phyloP scores from a whole-genome alignment of 306 rosid genomes.

The Inga oerstediana region DNA sequence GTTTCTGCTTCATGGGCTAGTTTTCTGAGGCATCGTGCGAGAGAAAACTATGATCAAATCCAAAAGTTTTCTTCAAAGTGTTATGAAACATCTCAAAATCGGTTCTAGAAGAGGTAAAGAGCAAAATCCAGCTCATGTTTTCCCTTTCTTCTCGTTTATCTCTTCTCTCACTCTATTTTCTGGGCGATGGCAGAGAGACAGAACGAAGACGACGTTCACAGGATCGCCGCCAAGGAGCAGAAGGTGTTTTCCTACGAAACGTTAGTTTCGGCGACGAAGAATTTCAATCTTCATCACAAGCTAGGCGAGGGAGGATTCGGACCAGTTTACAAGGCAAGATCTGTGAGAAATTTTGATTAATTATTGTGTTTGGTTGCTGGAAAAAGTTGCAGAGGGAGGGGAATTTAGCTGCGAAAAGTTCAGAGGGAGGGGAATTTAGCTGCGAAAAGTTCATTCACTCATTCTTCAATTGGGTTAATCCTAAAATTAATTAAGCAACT shows the following conservation, averaged over 20 bases:
- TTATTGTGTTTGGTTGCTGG: conserved; percentile 28
- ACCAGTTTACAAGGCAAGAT: conserved; percentile 82
- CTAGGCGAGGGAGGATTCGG: conserved; percentile 98
- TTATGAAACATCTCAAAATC: conserved; percentile 51
- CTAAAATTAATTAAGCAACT: background rate
- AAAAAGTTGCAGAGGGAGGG: background rate
- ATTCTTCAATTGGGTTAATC: background rate
- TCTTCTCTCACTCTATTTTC: background rate
- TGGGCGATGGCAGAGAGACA: conserved; percentile 40
- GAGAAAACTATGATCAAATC: conserved; percentile 54
- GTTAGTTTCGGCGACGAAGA: conserved; percentile 66
- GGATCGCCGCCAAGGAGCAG: conserved; percentile 87
- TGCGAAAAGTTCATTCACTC: background rate
- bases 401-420: background rate
- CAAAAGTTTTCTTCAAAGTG: conserved; percentile 49
- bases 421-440: background rate
- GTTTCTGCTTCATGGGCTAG: conserved; percentile 51
- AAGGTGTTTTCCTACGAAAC: conserved; percentile 63
- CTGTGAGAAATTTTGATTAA: background rate
- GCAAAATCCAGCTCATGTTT: conserved; percentile 27
- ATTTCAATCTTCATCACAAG: conserved; percentile 61
- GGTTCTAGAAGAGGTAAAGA: conserved; percentile 51
- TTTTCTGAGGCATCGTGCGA: conserved; percentile 3
- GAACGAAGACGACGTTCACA: conserved; percentile 71
- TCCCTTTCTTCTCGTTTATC: background rate